Conservation (phyloP, 1,284 basidiomycete species). For the Papiliotrema fonsecae region DNA sequence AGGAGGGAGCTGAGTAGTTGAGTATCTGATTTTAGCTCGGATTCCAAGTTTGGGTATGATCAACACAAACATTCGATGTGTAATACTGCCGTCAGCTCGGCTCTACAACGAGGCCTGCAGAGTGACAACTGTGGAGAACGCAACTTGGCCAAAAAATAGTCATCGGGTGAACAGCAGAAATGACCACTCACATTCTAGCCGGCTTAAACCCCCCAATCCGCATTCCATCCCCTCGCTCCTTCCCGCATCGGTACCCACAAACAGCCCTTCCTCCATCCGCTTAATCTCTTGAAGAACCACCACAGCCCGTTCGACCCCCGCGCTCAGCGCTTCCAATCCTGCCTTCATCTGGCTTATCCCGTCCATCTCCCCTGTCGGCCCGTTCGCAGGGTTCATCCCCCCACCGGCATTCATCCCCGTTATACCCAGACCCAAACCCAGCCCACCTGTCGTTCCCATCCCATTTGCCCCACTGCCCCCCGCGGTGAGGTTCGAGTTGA, state of each 20-base stretch:
- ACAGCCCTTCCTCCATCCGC: neutral
- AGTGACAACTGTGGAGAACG: neutral
- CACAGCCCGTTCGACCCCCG: neutral
- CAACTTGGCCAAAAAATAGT: neutral
- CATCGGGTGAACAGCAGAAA: neutral
- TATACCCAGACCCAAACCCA: neutral
- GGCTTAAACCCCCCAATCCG: neutral
- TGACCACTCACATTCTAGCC: constrained; percentile 2
- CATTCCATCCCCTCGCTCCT: constrained; percentile 4
- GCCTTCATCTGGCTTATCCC: neutral
- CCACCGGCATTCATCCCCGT: neutral
- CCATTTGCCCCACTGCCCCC: too few relatives aligned
- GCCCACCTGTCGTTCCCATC: too few relatives aligned
- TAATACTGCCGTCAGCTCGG: neutral
- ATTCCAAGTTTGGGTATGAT: too few relatives aligned
- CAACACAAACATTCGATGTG: constrained; percentile 8
- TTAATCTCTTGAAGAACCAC: neutral
- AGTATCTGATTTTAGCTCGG: constrained; percentile 4
- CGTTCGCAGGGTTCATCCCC: neutral
- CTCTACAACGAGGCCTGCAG: neutral
- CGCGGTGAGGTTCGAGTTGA: neutral
- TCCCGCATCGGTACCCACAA: neutral
- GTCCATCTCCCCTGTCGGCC: neutral
- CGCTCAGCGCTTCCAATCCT: neutral
- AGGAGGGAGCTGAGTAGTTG: constrained; percentile 8